Percentiles rank a stretch among this genome's conserved stretches.
Evolutionary conservation across 345 rosid species (phyloP).

Genomic region (Raphanus sativus): DNA sequence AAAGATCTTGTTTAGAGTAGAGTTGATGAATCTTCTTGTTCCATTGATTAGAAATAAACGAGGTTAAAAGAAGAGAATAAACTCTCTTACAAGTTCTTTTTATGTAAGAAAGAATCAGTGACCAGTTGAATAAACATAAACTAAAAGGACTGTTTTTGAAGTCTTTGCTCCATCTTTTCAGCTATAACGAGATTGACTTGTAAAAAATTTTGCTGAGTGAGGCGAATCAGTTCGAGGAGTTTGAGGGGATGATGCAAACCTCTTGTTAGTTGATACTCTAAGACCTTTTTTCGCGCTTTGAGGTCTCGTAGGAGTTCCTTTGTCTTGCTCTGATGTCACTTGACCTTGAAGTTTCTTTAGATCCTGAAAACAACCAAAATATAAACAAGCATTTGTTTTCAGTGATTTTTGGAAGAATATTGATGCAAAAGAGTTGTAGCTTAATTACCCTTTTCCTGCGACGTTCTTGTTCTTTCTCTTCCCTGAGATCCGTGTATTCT

Average conservation of each 20-base stretch:
- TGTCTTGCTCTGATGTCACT: constrained; percentile 82
- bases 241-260: constrained; percentile 57
- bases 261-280: constrained; percentile 61
- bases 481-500: constrained; percentile 61
- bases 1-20: not conserved
- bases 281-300: constrained; percentile 60
- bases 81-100: not conserved
- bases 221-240: constrained; percentile 52
- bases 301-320: constrained; percentile 74
- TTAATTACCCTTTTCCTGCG: constrained; percentile 63
- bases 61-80: not conserved
- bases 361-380: constrained; percentile 51
- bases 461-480: constrained; percentile 92
- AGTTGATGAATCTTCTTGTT: not conserved
- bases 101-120: not conserved
- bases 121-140: not conserved
- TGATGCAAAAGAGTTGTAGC: not conserved
- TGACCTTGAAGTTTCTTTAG: constrained; percentile 93
- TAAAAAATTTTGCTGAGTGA: constrained; percentile 41
- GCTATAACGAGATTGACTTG: constrained; percentile 47
- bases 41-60: not conserved
- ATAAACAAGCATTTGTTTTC: not conserved
- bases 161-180: constrained; percentile 41
- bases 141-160: constrained; percentile 19
- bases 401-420: not conserved